Percentiles rank a stretch among this genome's conserved stretches.
Evolutionary conservation across 495 filamentous ascomycete species (phyloP).

Genomic region (Bryoglossum gracile): DNA sequence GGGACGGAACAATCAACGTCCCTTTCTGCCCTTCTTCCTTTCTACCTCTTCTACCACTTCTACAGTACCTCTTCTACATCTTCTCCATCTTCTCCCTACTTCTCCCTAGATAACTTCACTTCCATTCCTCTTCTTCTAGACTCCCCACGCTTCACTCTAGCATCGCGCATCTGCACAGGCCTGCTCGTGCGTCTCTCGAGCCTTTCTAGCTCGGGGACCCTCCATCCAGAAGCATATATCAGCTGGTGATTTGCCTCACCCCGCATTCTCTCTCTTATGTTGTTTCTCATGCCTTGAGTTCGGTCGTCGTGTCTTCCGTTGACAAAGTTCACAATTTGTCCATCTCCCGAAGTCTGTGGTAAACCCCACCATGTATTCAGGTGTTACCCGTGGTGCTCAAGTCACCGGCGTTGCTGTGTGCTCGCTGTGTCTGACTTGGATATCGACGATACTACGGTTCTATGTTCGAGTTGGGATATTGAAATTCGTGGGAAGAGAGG

Average conservation of each 20-base stretch:
- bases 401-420: slow-evolving; percentile 19
- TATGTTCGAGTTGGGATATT: slow-evolving; percentile 20
- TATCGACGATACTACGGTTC: slow-evolving; percentile 16
- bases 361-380: background rate
- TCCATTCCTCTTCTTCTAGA: too few relatives aligned
- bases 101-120: too few relatives aligned
- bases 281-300: background rate
- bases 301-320: background rate
- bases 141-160: too few relatives aligned
- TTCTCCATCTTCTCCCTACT: too few relatives aligned
- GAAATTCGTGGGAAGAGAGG: slow-evolving; percentile 21
- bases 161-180: too few relatives aligned
- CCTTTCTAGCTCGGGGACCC: background rate
- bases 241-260: background rate
- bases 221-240: background rate
- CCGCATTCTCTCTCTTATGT: background rate
- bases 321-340: background rate
- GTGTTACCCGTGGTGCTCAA: slow-evolving; percentile 17
- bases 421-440: slow-evolving; percentile 19
- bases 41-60: too few relatives aligned
- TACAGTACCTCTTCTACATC: too few relatives aligned
- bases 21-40: too few relatives aligned
- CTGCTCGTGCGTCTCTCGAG: too few relatives aligned
- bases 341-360: background rate
- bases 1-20: too few relatives aligned